Evolutionary conservation across 495 filamentous ascomycete genomes (phyloP).

Genomic region (Amorphotheca resinae): DNA sequence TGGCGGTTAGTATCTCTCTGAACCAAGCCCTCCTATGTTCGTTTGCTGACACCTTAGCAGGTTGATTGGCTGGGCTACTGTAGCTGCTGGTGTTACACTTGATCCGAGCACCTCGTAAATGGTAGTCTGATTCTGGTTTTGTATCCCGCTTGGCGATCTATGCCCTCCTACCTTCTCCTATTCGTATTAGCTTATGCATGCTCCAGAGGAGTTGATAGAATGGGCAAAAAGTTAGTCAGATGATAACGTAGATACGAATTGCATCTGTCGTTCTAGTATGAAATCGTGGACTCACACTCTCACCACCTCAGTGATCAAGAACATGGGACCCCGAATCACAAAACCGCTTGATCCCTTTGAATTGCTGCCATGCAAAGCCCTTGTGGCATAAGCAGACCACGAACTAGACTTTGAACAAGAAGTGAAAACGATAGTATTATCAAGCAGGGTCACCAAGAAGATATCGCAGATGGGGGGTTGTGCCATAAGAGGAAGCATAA

Average conservation of each 20-base stretch:
- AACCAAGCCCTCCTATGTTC: neutral
- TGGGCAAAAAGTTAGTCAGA: constrained; percentile 17
- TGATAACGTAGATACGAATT: constrained; percentile 1
- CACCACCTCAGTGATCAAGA: too few relatives aligned
- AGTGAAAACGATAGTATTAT: too few relatives aligned
- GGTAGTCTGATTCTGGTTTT: neutral
- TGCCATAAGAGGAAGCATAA: too few relatives aligned
- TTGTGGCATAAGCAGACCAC: too few relatives aligned
- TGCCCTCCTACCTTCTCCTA: neutral
- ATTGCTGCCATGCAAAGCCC: too few relatives aligned
- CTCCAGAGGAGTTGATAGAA: constrained; percentile 18
- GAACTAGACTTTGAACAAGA: too few relatives aligned
- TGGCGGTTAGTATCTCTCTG: constrained; percentile 51
- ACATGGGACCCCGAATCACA: too few relatives aligned
- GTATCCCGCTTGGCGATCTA: neutral
- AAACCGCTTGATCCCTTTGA: too few relatives aligned
- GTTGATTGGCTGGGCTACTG: constrained; percentile 93
- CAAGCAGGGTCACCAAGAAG: too few relatives aligned
- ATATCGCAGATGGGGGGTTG: too few relatives aligned
- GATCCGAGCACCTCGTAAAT: constrained; percentile 16
- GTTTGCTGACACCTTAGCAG: neutral
- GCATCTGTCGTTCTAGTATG: neutral
- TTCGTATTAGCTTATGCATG: constrained; percentile 11
- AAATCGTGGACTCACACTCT: too few relatives aligned
- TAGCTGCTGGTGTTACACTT: constrained; percentile 33